A percentile compares a stretch with the other conserved stretches of the same genome.
phyloP scores from a whole-genome alignment of 2,329 filamentous ascomycete genomes.

The Ophiostoma ips region DNA sequence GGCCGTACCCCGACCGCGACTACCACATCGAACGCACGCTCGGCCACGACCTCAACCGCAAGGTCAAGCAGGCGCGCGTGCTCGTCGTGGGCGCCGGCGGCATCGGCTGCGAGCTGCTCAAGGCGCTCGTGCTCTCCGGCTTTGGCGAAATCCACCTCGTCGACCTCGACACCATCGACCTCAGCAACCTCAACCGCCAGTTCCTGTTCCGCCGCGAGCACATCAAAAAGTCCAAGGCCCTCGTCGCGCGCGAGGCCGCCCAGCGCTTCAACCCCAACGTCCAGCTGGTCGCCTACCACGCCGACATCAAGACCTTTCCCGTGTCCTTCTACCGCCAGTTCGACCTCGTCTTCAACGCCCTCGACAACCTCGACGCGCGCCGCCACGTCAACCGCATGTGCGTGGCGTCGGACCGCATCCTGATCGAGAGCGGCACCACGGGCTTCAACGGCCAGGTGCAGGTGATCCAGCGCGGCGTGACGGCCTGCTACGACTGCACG shows the following conservation, averaged over 20 bases:
- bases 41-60: neutral
- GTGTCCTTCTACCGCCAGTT: constrained; percentile 80
- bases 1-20: neutral
- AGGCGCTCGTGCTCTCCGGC: constrained; percentile 84
- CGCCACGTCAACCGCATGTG: constrained; percentile 98
- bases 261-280: constrained; percentile 79
- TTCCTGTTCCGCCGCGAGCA: constrained; percentile 95
- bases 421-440: constrained; percentile 94
- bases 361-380: constrained; percentile 88
- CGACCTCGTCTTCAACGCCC: constrained; percentile 81
- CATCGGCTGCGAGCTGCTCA: constrained; percentile 93
- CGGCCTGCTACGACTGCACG: constrained; percentile 93
- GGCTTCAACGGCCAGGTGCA: constrained; percentile 97
- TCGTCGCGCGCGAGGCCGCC: constrained; percentile 64
- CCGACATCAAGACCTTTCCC: constrained; percentile 92
- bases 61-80: constrained; percentile 40
- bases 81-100: constrained; percentile 93
- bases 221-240: constrained; percentile 91
- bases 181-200: constrained; percentile 94
- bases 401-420: constrained; percentile 71
- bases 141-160: constrained; percentile 91
- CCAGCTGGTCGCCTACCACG: constrained; percentile 77
- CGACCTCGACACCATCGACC: constrained; percentile 94
- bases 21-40: neutral
- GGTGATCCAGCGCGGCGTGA: constrained; percentile 82